A percentile compares a stretch with the other conserved stretches of the same genome.
Evolutionary conservation across 495 filamentous ascomycete genomes (phyloP).

Genomic region (Bacidia rubella): DNA sequence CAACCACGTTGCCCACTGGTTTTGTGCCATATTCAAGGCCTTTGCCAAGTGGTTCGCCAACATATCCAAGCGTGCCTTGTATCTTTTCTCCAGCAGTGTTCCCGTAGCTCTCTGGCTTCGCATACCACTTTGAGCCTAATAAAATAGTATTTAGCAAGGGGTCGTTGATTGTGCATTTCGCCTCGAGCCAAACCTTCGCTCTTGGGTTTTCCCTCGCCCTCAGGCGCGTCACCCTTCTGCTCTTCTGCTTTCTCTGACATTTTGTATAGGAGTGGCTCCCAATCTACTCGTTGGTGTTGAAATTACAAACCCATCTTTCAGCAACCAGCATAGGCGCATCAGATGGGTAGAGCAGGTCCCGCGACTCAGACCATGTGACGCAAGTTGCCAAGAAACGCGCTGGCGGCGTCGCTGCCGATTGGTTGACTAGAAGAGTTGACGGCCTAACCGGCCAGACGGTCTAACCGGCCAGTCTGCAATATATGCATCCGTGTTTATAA

Average conservation of each 20-base stretch:
- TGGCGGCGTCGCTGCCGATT: too few relatives aligned
- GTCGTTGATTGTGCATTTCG: neutral
- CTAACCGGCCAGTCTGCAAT: too few relatives aligned
- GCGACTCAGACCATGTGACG: too few relatives aligned
- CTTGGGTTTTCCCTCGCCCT: neutral
- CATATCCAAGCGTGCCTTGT: conserved; percentile 14
- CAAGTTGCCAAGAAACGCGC: too few relatives aligned
- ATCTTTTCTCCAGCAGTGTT: conserved; percentile 14
- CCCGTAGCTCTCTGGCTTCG: conserved; percentile 11
- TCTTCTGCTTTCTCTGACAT: neutral
- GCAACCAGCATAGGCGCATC: too few relatives aligned
- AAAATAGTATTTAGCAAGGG: neutral
- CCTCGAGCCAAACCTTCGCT: conserved; percentile 7
- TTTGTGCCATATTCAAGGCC: conserved; percentile 14
- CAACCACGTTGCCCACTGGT: conserved; percentile 17
- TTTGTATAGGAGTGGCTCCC: too few relatives aligned
- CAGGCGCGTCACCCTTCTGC: neutral
- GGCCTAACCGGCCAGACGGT: too few relatives aligned
- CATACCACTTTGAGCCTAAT: neutral
- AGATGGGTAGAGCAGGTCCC: too few relatives aligned
- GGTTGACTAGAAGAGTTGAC: too few relatives aligned
- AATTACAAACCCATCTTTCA: too few relatives aligned
- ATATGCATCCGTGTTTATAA: too few relatives aligned
- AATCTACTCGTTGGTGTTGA: too few relatives aligned
- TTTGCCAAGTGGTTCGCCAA: conserved; percentile 19